phyloP scores from a whole-genome alignment of 768 basidiomycete genomes.

The Chalciporus piperatus region DNA sequence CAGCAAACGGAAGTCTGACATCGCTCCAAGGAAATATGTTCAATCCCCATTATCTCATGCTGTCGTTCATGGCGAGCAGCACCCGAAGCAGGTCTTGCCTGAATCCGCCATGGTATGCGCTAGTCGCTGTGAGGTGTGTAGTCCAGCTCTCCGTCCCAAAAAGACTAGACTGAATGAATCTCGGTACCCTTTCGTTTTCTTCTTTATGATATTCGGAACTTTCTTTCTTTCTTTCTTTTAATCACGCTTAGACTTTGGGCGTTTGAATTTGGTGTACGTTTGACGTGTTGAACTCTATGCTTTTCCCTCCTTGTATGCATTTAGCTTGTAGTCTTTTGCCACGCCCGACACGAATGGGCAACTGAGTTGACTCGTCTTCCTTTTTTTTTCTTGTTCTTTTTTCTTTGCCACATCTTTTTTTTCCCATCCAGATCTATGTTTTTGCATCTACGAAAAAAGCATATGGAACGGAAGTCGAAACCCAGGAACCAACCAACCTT shows the following conservation, averaged over 20 bases:
- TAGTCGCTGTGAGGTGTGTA: constrained; percentile 27
- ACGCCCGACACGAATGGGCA: constrained; percentile 1
- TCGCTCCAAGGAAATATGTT: constrained; percentile 19
- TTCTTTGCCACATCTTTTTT: constrained; percentile 3
- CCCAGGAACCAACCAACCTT: constrained; percentile 9
- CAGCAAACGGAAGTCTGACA: constrained; percentile 32
- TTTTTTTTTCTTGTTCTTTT: not conserved
- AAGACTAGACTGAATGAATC: constrained; percentile 27
- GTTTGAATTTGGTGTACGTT: constrained; percentile 27
- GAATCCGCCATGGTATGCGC: constrained; percentile 7
- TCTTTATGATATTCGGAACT: constrained; percentile 11
- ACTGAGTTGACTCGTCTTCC: not conserved
- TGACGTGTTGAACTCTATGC: constrained; percentile 23
- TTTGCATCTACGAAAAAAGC: constrained; percentile 9
- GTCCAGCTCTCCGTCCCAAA: constrained; percentile 1
- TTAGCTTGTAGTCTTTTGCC: constrained; percentile 23
- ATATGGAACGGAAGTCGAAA: constrained; percentile 19
- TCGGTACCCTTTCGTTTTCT: not conserved
- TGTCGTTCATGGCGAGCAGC: constrained; percentile 14
- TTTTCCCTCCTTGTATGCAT: constrained; percentile 27
- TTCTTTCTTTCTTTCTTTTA: not conserved
- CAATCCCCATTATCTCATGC: constrained; percentile 30
- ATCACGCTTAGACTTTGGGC: constrained; percentile 14
- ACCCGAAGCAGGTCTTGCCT: constrained; percentile 1
- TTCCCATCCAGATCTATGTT: constrained; percentile 13